Conservation (phyloP, 177 flowering plant genomes). For the Vitis hybrid region DNA sequence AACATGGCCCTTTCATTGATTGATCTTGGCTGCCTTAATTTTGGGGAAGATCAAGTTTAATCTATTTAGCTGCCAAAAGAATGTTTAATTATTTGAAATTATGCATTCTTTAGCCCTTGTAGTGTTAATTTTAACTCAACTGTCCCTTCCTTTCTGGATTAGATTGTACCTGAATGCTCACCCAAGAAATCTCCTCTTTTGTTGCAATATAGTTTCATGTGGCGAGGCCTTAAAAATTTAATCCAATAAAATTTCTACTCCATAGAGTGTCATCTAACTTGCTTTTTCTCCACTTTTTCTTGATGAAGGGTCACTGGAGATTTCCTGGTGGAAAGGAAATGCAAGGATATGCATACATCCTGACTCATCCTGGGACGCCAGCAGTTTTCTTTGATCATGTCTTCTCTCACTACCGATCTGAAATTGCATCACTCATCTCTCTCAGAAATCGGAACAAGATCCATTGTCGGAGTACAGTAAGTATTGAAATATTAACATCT, state of each 20-base stretch:
- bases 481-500: slow-evolving; percentile 21
- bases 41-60: not conserved
- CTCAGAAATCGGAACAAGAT: slow-evolving; percentile 69
- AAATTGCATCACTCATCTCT: slow-evolving; percentile 67
- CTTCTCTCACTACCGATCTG: slow-evolving; percentile 59
- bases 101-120: not conserved
- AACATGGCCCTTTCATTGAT: not conserved
- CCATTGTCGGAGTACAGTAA: slow-evolving; percentile 84
- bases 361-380: slow-evolving; percentile 99
- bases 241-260: too few species aligned
- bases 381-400: slow-evolving; percentile 88
- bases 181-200: too few species aligned
- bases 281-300: not conserved
- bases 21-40: not conserved
- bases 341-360: slow-evolving; percentile 98
- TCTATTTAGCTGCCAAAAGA: too few species aligned
- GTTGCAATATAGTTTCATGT: too few species aligned
- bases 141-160: too few species aligned
- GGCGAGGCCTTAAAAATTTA: too few species aligned
- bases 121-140: not conserved
- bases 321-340: slow-evolving; percentile 96
- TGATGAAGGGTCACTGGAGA: slow-evolving; percentile 93
- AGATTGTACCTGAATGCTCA: too few species aligned
- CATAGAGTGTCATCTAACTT: too few species aligned
- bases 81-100: too few species aligned